phyloP scores from a whole-genome alignment of 495 filamentous ascomycete genomes.

The Penicillium simplicissimum region DNA sequence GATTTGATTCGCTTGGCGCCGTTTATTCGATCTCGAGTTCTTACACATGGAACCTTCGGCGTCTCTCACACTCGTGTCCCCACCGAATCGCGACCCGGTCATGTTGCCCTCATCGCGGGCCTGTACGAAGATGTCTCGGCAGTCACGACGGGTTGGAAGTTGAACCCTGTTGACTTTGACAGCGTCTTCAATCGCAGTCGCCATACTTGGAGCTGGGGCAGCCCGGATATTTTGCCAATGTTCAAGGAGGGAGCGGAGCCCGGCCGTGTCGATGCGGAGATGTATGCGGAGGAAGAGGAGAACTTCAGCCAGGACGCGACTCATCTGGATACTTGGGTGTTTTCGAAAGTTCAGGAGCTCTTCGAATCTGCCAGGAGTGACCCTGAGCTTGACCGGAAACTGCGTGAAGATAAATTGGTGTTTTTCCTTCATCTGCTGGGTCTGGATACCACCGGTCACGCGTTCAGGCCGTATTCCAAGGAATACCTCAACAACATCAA shows the following conservation, averaged over 20 bases:
- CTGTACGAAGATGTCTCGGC: constrained; percentile 98
- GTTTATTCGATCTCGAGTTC: constrained; percentile 84
- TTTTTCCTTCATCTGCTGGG: constrained; percentile 98
- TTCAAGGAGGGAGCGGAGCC: constrained; percentile 92
- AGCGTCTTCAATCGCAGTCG: constrained; percentile 96
- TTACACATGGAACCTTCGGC: constrained; percentile 93
- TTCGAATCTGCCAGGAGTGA: constrained; percentile 80
- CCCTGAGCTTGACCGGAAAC: constrained; percentile 67
- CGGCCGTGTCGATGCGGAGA: constrained; percentile 79
- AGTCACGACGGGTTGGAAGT: constrained; percentile 96
- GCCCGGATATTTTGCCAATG: constrained; percentile 96
- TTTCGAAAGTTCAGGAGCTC: constrained; percentile 84
- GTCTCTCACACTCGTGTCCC: constrained; percentile 98
- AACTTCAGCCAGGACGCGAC: constrained; percentile 85
- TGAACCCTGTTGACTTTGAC: constrained; percentile 98
- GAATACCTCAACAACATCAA: constrained; percentile 97
- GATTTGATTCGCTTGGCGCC: constrained; percentile 81
- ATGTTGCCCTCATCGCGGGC: constrained; percentile 96
- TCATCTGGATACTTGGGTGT: constrained; percentile 90
- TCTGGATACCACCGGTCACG: constrained; percentile 89
- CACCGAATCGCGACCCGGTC: constrained; percentile 94
- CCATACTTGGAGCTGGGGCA: constrained; percentile 99
- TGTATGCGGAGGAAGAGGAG: constrained; percentile 81
- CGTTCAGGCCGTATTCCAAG: constrained; percentile 85
- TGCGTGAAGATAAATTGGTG: constrained; percentile 83